A percentile compares a stretch with the other conserved stretches of the same genome.
Conservation (phyloP, 2,329 filamentous ascomycete genomes). For the Fusarium siculi region DNA sequence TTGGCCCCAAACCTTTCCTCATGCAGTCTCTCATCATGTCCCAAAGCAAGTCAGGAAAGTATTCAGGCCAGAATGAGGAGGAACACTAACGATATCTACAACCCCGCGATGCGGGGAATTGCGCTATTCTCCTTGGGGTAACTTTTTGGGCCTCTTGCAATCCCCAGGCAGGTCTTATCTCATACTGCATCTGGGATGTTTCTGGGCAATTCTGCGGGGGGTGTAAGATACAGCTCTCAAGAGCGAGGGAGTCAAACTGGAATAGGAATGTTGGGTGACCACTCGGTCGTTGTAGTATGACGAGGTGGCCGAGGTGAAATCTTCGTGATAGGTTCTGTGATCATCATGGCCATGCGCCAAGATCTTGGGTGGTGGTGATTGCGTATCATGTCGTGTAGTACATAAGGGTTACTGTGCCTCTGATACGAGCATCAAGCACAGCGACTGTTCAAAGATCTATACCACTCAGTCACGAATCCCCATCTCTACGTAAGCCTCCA, state of each 20-base stretch:
- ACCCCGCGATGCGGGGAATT: slow-evolving; percentile 16
- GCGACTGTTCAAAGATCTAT: background rate
- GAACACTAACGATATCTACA: background rate
- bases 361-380: background rate
- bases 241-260: background rate
- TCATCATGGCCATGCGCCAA: slow-evolving; percentile 8
- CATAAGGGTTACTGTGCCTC: slow-evolving; percentile 14
- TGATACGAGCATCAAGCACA: background rate
- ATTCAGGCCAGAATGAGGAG: slow-evolving; percentile 21
- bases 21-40: background rate
- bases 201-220: slow-evolving; percentile 5
- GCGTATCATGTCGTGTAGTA: slow-evolving; percentile 2
- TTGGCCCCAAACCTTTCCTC: background rate
- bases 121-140: slow-evolving; percentile 26
- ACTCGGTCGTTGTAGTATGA: background rate
- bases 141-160: slow-evolving; percentile 27
- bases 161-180: slow-evolving; percentile 11
- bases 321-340: background rate
- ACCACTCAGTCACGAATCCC: background rate
- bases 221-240: background rate
- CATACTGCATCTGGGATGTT: slow-evolving; percentile 25
- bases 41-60: slow-evolving; percentile 24
- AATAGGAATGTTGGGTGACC: slow-evolving; percentile 20
- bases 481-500: background rate
- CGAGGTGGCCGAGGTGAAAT: background rate